phyloP scores from a whole-genome alignment of 2,329 filamentous ascomycete species.

The Aspergillus quadricinctus region DNA sequence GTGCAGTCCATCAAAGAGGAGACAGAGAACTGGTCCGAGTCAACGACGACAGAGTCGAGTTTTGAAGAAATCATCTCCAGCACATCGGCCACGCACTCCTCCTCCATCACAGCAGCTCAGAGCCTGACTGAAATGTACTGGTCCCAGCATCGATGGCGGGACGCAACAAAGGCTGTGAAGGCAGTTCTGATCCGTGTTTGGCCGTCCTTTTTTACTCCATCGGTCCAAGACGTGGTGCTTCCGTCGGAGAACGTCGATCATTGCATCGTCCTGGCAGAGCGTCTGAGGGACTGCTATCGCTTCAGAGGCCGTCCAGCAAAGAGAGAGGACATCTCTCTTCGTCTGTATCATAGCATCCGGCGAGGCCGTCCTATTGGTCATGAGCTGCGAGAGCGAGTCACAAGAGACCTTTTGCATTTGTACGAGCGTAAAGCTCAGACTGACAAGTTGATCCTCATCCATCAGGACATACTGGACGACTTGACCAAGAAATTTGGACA shows the following conservation, averaged over 20 bases:
- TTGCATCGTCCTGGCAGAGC: constrained; percentile 45
- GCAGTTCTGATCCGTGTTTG: constrained; percentile 44
- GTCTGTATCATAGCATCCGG: constrained; percentile 34
- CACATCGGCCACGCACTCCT: constrained; percentile 36
- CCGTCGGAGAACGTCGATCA: constrained; percentile 42
- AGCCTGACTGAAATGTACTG: constrained; percentile 41
- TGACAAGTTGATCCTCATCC: constrained; percentile 34
- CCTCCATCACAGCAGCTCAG: constrained; percentile 39
- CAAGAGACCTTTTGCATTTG: constrained; percentile 26
- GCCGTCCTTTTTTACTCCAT: constrained; percentile 44
- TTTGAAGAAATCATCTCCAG: constrained; percentile 45
- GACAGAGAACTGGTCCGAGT: constrained; percentile 33
- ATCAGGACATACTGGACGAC: constrained; percentile 38
- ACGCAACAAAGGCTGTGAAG: constrained; percentile 46
- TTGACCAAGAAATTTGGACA: constrained; percentile 32
- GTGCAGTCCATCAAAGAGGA: constrained; percentile 42
- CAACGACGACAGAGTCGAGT: constrained; percentile 38
- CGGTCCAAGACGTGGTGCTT: constrained; percentile 42
- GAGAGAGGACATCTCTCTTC: constrained; percentile 34
- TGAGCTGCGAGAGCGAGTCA: constrained; percentile 25
- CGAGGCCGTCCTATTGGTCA: constrained; percentile 26
- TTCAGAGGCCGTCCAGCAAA: constrained; percentile 32
- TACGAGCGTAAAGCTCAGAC: constrained; percentile 28
- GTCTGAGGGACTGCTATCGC: constrained; percentile 45
- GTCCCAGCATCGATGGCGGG: constrained; percentile 44